Evolutionary conservation across 495 filamentous ascomycete species (phyloP), one percentile per base, ranked within the genome.

Genomic region (Parathielavia appendiculata): DNA sequence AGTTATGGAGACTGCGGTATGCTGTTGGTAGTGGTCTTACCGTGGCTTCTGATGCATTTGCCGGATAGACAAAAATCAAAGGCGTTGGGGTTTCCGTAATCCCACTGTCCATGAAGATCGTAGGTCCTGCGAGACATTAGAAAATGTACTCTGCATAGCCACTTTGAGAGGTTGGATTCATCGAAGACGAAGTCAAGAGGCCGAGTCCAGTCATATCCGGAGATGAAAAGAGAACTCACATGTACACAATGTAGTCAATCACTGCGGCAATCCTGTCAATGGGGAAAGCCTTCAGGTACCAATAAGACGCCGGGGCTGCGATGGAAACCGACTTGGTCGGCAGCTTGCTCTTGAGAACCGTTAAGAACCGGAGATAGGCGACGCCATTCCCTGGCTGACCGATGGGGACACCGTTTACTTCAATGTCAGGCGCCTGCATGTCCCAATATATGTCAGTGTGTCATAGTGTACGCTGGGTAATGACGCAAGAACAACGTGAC

Each of bases 51-150:
- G 8, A 77, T 66, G 56, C 74, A 76, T 49, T 72, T 75, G 9
- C 76, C 73, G 0, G 34, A 34, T 0, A 51, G 55, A 14, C 63
- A n/a, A 19, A 39, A 8, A 35, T 43, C 13, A 6, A 7, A 60
- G 0, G 40, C 38, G 14, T 47, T 44, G 9, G 8, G 13, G 32
- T 48, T 60, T 5, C 30, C 41, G 12, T 23, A 39, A 14, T 67
- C 62, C 62, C 62, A 67, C 19, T 67, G 65, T 0, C 65, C 66
- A 13, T 70, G 66, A 0, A 69, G 51, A 34, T 72, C 70, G 26
- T 72, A 71, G 0, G 61, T 66, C 70, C 68, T 67, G 67, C n/a
- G n/a, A n/a, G n/a, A n/a, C n/a, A n/a, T n/a, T 74, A 82, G 32
- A 80, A 75, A 30, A 73, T 54, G 43, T 79, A 66, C 10, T 67